These are phyloP conservation scores for Arbutus unedo DNA, from an alignment of 148 eudicot species.

Conservation along the genomic window DNA sequence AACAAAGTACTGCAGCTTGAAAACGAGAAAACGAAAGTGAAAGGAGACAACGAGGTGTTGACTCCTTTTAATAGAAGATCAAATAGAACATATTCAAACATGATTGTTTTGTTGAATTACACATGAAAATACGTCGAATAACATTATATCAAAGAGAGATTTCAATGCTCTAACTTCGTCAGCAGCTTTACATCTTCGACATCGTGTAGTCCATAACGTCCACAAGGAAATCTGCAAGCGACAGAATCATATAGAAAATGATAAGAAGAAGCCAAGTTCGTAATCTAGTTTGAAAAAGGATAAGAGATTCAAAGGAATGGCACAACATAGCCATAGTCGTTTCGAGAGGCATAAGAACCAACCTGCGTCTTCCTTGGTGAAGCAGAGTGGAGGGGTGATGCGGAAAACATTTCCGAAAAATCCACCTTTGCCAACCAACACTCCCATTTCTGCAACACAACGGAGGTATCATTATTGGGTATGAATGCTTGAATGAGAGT, in stretches of 20 bases:
- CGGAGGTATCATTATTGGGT: neutral
- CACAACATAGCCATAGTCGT: neutral
- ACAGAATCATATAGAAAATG: neutral
- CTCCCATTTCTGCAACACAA: constrained; percentile 65
- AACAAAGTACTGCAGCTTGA: neutral
- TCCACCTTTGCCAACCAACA: constrained; percentile 93
- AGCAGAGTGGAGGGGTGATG: constrained; percentile 96
- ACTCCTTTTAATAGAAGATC: constrained; percentile 31
- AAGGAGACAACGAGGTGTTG: constrained; percentile 75
- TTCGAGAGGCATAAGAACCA: neutral
- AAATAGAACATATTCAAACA: neutral
- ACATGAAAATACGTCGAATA: neutral
- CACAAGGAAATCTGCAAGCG: constrained; percentile 45
- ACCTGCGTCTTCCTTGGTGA: constrained; percentile 97
- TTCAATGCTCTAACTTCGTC: neutral
- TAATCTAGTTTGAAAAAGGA: neutral
- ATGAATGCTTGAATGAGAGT: neutral
- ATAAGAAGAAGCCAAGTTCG: neutral
- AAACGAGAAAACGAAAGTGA: neutral
- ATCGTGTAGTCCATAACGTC: constrained; percentile 52
- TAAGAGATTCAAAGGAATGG: neutral
- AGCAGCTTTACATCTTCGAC: constrained; percentile 39
- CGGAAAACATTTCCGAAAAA: constrained; percentile 90
- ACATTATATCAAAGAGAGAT: neutral
- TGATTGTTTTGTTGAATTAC: neutral